A percentile compares a stretch with the other conserved stretches of the same genome.
phyloP scores from a whole-genome alignment of 176 grass and related monocot genomes.

The Panicum miliaceum region DNA sequence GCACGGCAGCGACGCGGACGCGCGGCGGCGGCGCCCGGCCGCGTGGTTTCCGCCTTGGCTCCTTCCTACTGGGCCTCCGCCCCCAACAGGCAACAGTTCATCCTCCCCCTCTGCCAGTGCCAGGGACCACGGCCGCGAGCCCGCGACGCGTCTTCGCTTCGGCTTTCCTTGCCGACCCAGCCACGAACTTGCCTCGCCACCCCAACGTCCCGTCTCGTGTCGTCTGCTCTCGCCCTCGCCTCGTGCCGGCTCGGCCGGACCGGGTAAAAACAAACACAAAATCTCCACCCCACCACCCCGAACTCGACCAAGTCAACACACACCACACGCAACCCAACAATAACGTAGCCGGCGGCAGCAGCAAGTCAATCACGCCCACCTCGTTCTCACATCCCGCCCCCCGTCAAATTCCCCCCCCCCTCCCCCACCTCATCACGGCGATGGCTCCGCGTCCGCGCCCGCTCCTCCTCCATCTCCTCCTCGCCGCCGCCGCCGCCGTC shows the following conservation, averaged over 20 bases:
- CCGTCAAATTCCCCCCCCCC: slow-evolving; percentile 25
- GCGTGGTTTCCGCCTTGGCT: slow-evolving; percentile 35
- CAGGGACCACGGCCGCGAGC: background rate
- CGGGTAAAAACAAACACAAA: slow-evolving; percentile 25
- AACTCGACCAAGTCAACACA: slow-evolving; percentile 28
- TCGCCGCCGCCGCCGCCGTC: background rate
- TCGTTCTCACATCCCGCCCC: background rate
- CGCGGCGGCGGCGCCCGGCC: slow-evolving; percentile 19
- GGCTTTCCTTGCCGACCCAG: background rate
- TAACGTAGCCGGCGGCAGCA: slow-evolving; percentile 31
- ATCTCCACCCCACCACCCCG: background rate
- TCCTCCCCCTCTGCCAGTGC: too few species aligned
- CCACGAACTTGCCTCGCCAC: background rate
- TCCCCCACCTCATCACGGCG: slow-evolving; percentile 7
- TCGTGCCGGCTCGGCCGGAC: slow-evolving; percentile 23
- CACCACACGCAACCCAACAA: slow-evolving; percentile 17
- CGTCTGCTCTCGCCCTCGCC: background rate
- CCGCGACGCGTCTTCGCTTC: background rate
- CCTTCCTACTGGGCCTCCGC: background rate
- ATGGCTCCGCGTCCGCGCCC: slow-evolving; percentile 43
- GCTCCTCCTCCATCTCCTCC: background rate
- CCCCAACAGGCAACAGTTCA: background rate
- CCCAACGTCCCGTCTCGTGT: background rate
- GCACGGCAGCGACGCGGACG: background rate
- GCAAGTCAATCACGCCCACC: slow-evolving; percentile 47